Base-by-base conservation (phyloP, 2,329 filamentous ascomycete species). In the Cordyceps cicadae region DNA sequence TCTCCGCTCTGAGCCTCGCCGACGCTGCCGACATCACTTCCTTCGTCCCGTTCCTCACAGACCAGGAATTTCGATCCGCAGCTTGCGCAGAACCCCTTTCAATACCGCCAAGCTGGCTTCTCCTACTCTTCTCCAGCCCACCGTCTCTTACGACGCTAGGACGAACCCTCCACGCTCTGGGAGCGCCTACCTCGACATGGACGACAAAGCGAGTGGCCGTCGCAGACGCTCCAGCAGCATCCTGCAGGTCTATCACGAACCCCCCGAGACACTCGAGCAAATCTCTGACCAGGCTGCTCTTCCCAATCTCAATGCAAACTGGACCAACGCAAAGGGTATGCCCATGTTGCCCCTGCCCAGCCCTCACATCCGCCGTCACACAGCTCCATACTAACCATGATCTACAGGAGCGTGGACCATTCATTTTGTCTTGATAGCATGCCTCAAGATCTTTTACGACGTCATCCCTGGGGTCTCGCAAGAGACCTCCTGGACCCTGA, bases 271-370 rank as follows among this genome's bases (percentile, higher is more conserved):
- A 61, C 86, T 97, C 71, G 94, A 99, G 81, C 94, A 97, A 77
- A 90, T 96, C 76, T 97, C 89, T 72, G 94, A 99, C 76, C 94
- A 97, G 81, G 90, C 92, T 61, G 90, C 90, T 43, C 81, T 97
- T 68, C 94, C 94, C 57, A 99, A 99, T 71, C 78, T 97, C 71
- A 99, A 99, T 76, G 92, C 94, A 67, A 90, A 97, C 78, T 99
- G 94, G 94, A 95, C 97, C 67, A 97, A 97, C 76, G 90, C 92
- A 70, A 99, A 99, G 86, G 94, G 94, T 97, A 79, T 77, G 84
- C 74, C 21, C 43, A 58, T 43, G 2, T 26, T 57, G 12, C 14
- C 45, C 14, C 7, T 17, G 4, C 17, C 48, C 57, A 50, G 64
- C 49, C 61, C 41, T 53, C 49, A 29, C 11, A 29, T 41, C 11